A percentile compares a stretch with the other conserved stretches of the same genome.
phyloP scores from a whole-genome alignment of 176 grass and related monocot species.

The Oryza officinalis region DNA sequence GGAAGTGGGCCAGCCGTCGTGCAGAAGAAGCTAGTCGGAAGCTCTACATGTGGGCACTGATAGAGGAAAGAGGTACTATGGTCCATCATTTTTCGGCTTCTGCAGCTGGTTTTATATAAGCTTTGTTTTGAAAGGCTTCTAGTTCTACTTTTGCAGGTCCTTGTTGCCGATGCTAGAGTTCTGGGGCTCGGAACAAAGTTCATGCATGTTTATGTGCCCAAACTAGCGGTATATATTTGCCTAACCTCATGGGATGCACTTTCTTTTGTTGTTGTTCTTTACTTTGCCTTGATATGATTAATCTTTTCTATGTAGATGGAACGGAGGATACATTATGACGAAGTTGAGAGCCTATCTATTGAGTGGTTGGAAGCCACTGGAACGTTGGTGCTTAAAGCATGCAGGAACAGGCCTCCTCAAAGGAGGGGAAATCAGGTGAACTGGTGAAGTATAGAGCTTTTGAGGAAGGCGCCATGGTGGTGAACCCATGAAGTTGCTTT shows the following conservation, averaged over 20 bases:
- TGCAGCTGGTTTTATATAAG: background rate
- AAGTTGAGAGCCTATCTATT: conserved; percentile 63
- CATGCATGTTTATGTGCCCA: conserved; percentile 82
- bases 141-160: conserved; percentile 53
- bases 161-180: conserved; percentile 74
- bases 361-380: conserved; percentile 87
- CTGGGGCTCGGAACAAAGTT: conserved; percentile 89
- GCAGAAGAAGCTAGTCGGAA: conserved; percentile 86
- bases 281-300: conserved; percentile 6
- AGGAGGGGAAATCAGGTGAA: conserved; percentile 41
- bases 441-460: conserved; percentile 51
- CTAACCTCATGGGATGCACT: conserved; percentile 2
- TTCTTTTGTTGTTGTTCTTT: background rate
- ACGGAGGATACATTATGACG: conserved; percentile 92
- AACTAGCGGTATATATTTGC: conserved; percentile 66
- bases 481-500: background rate
- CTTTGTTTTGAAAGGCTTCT: conserved; percentile 25
- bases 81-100: conserved; percentile 12
- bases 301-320: conserved; percentile 67
- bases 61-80: conserved; percentile 78
- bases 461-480: conserved; percentile 52
- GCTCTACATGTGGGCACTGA: conserved; percentile 84
- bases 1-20: conserved; percentile 70
- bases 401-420: conserved; percentile 47
- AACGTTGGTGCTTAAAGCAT: conserved; percentile 75